A percentile compares a stretch with the other conserved stretches of the same genome.
Evolutionary conservation across 1,284 basidiomycete species (phyloP).

Genomic region (Fomitopsis betulina): DNA sequence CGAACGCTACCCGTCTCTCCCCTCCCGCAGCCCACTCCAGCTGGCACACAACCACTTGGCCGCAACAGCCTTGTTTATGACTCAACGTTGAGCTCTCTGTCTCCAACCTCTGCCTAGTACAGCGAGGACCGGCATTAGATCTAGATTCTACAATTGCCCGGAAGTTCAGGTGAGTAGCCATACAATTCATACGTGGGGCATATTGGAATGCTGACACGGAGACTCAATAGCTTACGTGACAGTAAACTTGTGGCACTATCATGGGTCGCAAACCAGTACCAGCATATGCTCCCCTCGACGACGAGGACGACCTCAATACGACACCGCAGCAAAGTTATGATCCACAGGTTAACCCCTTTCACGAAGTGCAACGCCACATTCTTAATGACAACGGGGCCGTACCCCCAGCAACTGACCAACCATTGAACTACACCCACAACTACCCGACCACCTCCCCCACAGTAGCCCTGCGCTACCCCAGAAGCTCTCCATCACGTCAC

Average conservation of each 20-base stretch:
- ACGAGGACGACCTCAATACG: background rate
- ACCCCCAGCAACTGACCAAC: slow-evolving; percentile 7
- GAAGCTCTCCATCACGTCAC: slow-evolving; percentile 15
- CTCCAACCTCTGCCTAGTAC: background rate
- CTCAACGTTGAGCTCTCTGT: background rate
- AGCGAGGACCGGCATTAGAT: no score
- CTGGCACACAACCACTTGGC: background rate
- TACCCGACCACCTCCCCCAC: slow-evolving; percentile 8
- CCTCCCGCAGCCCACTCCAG: background rate
- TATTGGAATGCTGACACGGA: no score
- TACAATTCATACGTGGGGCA: no score
- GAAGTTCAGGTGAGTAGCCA: no score
- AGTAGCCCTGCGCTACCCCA: slow-evolving; percentile 9
- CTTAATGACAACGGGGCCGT: slow-evolving; percentile 13
- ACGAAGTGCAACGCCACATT: slow-evolving; percentile 15
- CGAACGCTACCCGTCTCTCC: background rate
- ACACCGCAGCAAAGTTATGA: background rate
- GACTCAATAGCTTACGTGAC: no score
- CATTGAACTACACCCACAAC: slow-evolving; percentile 10
- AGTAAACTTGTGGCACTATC: no score
- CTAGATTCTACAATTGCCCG: no score
- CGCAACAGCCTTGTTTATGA: background rate
- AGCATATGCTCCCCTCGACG: background rate
- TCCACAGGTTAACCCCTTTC: background rate
- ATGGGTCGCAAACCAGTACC: slow-evolving; percentile 1